Conservation (phyloP, 192 early-diverging fungal species). For the Podochytrium sp. region DNA sequence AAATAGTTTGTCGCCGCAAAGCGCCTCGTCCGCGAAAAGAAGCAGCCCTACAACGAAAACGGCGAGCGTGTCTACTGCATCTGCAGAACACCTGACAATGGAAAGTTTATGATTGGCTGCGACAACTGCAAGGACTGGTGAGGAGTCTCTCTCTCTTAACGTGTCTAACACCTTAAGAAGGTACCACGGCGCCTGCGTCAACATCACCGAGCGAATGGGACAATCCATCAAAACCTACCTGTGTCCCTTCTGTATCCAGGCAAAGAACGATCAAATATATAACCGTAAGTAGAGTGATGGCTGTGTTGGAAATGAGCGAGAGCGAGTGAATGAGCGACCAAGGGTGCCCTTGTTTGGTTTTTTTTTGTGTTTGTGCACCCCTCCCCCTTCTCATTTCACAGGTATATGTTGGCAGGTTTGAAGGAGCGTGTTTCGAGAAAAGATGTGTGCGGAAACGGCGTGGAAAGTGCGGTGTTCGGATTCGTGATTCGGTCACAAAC, state of each 20-base stretch:
- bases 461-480: too few species aligned
- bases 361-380: too few species aligned
- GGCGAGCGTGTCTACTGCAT: constrained; percentile 71
- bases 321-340: background rate
- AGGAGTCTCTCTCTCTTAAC: constrained; percentile 10
- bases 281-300: background rate
- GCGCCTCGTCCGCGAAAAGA: constrained; percentile 38
- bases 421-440: background rate
- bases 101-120: constrained; percentile 79
- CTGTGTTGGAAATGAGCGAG: background rate
- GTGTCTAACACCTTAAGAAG: constrained; percentile 32
- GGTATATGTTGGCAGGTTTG: too few species aligned
- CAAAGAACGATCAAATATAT: constrained; percentile 28
- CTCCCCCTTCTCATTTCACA: too few species aligned
- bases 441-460: too few species aligned
- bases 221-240: constrained; percentile 46
- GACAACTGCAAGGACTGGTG: constrained; percentile 79
- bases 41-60: constrained; percentile 44
- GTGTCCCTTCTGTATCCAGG: constrained; percentile 30
- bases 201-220: constrained; percentile 58
- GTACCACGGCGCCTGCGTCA: constrained; percentile 67
- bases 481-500: too few species aligned
- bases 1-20: background rate
- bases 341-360: background rate
- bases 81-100: constrained; percentile 69